phyloP scores from a whole-genome alignment of 805 yeast genomes.

The Starmerella apicola region DNA sequence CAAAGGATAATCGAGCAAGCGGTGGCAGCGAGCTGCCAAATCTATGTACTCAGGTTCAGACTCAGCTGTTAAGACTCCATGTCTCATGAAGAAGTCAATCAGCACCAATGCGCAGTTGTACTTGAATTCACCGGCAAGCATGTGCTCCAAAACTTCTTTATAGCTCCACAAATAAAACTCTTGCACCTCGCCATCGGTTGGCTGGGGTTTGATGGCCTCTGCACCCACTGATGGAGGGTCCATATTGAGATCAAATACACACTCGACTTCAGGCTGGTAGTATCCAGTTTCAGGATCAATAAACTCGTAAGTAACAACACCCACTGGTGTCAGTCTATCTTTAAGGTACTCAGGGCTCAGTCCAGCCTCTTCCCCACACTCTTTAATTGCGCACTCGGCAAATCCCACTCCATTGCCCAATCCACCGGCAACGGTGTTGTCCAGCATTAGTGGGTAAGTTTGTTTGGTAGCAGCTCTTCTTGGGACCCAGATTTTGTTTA shows the following conservation, averaged over 20 bases:
- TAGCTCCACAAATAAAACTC: slow-evolving; percentile 53
- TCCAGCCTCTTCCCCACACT: slow-evolving; percentile 86
- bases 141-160: slow-evolving; percentile 40
- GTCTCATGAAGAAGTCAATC: slow-evolving; percentile 78
- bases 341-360: slow-evolving; percentile 41
- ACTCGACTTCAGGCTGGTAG: slow-evolving; percentile 86
- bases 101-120: slow-evolving; percentile 77
- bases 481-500: slow-evolving; percentile 60
- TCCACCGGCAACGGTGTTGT: slow-evolving; percentile 94
- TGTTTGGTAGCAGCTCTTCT: slow-evolving; percentile 63
- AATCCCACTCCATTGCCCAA: slow-evolving; percentile 68
- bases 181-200: slow-evolving; percentile 66
- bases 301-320: slow-evolving; percentile 50
- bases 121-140: slow-evolving; percentile 57
- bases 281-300: slow-evolving; percentile 38
- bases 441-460: slow-evolving; percentile 84
- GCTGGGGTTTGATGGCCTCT: slow-evolving; percentile 36
- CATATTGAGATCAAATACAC: slow-evolving; percentile 59
- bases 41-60: slow-evolving; percentile 55
- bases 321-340: slow-evolving; percentile 37
- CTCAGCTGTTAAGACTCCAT: slow-evolving; percentile 56
- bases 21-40: slow-evolving; percentile 48
- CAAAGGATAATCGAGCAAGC: slow-evolving; percentile 58
- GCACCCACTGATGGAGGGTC: slow-evolving; percentile 14
- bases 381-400: slow-evolving; percentile 69